Base-by-base conservation (phyloP, 306 rosid genomes). In the Lathyrus tuberosus region DNA sequence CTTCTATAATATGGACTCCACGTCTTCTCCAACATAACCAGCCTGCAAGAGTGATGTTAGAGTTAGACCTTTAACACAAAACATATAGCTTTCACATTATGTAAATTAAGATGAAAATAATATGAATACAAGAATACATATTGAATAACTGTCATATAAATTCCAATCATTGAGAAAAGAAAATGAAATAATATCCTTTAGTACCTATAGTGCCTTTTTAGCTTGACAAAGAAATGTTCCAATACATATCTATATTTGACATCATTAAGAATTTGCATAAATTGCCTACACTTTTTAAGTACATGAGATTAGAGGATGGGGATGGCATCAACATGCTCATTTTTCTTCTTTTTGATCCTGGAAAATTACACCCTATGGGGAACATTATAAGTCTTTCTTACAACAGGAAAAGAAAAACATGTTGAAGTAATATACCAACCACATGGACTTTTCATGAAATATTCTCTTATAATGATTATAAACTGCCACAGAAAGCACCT, bases 21-120 rank as follows among this genome's bases (percentile, higher is more conserved):
- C 99, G 73, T 94, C 99, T 85, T 94, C 99, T 75, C 99, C 99
- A 18, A 94, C 97, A 67, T 94, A 94, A 79, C 99, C 99, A 57
- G 99, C 97, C 99, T 94, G 94, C 84, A 81, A 11, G 73, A 72
- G 69, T 20, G 47, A 57, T 20, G 51, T 54, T 56, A 60, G 28
- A 30, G 58, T 73, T 65, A 83, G 68, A 51, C 1, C 53, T 38
- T 46, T 26, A 66, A 51, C 42, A 72, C 18, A 70, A 40, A 40
- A 60, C 63, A 65, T 18, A 37, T 41, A 40, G 20, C 70, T 60
- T 30, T 44, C 51, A 78, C 49, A 42, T 9, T 40, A 44, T 51
- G 78, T 59, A 51, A 26, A 35, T 20, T 75, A 65, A 44, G 31
- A 57, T 17, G 30, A 73, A 49, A 43, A 12, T 33, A 13, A 15